Evolutionary conservation across 305 asterid genomes (phyloP).

Genomic region (Coffea humblotiana): DNA sequence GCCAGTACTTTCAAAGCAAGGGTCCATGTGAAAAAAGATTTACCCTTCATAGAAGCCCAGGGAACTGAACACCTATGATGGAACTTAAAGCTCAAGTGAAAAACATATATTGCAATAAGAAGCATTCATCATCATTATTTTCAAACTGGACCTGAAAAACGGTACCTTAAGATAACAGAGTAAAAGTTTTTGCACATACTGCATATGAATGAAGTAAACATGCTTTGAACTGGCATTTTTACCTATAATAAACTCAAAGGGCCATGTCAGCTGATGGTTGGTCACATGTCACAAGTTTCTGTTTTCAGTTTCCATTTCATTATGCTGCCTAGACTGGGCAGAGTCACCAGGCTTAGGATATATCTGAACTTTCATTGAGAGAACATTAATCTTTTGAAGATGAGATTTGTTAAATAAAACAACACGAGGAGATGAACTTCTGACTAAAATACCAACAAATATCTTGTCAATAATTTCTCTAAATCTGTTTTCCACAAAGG

Average conservation of each 20-base stretch:
- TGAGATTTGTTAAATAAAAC: background rate
- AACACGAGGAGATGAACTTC: background rate
- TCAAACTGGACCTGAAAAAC: background rate
- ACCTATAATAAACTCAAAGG: background rate
- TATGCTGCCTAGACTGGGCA: background rate
- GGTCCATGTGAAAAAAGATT: conserved; percentile 1
- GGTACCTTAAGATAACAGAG: background rate
- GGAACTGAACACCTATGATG: background rate
- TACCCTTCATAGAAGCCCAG: background rate
- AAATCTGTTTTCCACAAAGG: background rate
- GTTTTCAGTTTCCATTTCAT: background rate
- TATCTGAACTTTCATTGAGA: background rate
- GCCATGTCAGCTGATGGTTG: background rate
- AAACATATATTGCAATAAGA: background rate
- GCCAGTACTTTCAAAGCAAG: background rate
- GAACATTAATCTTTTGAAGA: background rate
- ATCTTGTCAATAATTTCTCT: background rate
- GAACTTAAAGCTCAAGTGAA: background rate
- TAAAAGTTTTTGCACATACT: background rate
- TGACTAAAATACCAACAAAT: background rate
- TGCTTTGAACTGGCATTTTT: background rate
- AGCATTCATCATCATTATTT: background rate
- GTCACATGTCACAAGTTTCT: background rate
- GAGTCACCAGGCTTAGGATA: background rate
- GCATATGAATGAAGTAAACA: background rate